Evolutionary conservation across 2,329 filamentous ascomycete genomes (phyloP).

Genomic region (Uncinocarpus reesii): DNA sequence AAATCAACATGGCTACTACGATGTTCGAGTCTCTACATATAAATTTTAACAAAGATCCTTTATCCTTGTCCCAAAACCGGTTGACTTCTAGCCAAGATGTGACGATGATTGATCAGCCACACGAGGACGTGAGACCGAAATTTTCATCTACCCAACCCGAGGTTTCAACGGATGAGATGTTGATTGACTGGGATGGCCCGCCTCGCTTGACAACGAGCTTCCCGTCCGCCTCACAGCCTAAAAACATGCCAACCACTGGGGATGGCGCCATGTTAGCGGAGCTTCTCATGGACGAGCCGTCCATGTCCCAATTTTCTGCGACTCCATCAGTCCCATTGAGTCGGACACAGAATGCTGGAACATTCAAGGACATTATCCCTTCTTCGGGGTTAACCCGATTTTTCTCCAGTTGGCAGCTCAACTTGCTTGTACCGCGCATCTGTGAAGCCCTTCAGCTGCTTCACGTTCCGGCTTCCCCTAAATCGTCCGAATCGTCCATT

Average conservation of each 20-base stretch:
- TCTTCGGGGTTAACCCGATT: conserved; percentile 81
- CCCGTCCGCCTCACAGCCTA: conserved; percentile 40
- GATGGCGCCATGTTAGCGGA: conserved; percentile 43
- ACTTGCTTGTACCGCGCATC: conserved; percentile 68
- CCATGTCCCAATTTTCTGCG: conserved; percentile 70
- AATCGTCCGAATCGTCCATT: conserved; percentile 41
- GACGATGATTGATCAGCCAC: conserved; percentile 58
- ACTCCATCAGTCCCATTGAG: conserved; percentile 68
- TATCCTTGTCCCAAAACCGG: conserved; percentile 28
- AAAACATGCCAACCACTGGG: conserved; percentile 24
- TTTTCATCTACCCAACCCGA: conserved; percentile 82
- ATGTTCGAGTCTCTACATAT: conserved; percentile 90
- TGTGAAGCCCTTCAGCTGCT: conserved; percentile 73
- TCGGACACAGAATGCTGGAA: conserved; percentile 77
- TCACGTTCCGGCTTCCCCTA: conserved; percentile 56
- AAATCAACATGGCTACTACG: conserved; percentile 75
- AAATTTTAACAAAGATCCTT: conserved; percentile 64
- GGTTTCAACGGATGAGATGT: conserved; percentile 58
- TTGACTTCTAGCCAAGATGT: conserved; percentile 39
- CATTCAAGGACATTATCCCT: conserved; percentile 85
- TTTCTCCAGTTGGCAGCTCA: conserved; percentile 68
- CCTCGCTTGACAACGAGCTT: conserved; percentile 42
- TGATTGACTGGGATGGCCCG: conserved; percentile 83
- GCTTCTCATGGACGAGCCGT: conserved; percentile 72
- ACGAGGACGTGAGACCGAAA: conserved; percentile 34